These are phyloP conservation scores for Cephalotrichum gorgonifer DNA, from an alignment of 2,329 filamentous ascomycete genomes.

Conservation along the genomic window DNA sequence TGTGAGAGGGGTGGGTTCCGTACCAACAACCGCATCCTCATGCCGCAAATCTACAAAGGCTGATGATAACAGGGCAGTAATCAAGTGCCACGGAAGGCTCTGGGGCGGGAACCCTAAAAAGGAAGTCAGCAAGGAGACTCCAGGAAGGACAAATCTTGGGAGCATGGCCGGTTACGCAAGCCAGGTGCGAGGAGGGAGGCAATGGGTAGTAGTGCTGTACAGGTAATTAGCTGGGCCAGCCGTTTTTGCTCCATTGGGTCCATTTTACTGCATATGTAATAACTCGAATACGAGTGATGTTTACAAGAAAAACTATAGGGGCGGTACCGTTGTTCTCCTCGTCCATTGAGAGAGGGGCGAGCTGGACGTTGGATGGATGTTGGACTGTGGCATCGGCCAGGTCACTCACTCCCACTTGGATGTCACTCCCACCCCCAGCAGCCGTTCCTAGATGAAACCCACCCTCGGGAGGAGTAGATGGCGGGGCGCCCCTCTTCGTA, in stretches of 20 bases:
- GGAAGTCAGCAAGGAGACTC: too few species aligned
- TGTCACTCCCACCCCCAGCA: neutral
- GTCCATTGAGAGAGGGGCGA: neutral
- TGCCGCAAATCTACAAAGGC: too few species aligned
- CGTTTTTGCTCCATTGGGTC: conserved; percentile 1
- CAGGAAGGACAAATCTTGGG: too few species aligned
- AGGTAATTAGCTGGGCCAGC: neutral
- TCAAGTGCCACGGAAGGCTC: too few species aligned
- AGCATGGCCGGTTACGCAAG: too few species aligned
- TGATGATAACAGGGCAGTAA: too few species aligned
- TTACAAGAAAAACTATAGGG: neutral
- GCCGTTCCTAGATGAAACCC: neutral
- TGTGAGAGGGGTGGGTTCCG: too few species aligned
- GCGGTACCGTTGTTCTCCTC: too few species aligned
- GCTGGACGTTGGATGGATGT: neutral
- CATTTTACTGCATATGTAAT: conserved; percentile 1
- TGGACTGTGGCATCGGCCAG: neutral
- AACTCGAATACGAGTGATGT: neutral
- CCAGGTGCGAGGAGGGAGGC: too few species aligned
- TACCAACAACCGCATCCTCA: too few species aligned
- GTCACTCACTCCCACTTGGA: too few species aligned
- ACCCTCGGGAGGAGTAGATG: neutral
- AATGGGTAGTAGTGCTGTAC: neutral
- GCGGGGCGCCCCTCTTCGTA: neutral
- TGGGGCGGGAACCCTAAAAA: too few species aligned